Evolutionary conservation across 148 eudicot genomes (phyloP).

Genomic region (Rhododendron griersonianum): DNA sequence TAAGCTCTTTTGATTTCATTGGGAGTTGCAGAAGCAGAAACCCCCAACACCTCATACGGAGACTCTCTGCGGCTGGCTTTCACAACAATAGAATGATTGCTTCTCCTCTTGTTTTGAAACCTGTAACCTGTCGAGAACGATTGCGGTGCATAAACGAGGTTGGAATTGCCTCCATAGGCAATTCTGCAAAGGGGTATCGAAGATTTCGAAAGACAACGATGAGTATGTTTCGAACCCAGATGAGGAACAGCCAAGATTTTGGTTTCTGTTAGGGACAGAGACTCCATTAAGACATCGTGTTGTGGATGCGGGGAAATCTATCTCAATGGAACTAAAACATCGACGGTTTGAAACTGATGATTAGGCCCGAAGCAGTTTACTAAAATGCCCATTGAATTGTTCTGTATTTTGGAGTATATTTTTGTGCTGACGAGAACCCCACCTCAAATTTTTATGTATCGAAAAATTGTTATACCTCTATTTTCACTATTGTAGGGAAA

Average conservation of each 20-base stretch:
- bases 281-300: not conserved
- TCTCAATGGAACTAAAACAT: not conserved
- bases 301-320: not conserved
- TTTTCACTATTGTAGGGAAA: too few relatives aligned
- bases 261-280: slow-evolving; percentile 14
- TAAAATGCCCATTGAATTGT: not conserved
- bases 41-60: slow-evolving; percentile 90
- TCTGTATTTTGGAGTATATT: not conserved
- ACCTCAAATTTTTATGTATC: too few relatives aligned
- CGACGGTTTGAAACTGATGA: not conserved
- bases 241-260: slow-evolving; percentile 6
- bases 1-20: slow-evolving; percentile 92
- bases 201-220: slow-evolving; percentile 5
- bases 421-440: too few relatives aligned
- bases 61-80: slow-evolving; percentile 61
- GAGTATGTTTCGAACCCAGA: slow-evolving; percentile 3
- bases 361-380: not conserved
- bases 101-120: slow-evolving; percentile 7
- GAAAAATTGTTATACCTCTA: too few relatives aligned
- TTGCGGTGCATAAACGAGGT: not conserved
- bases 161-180: slow-evolving; percentile 30
- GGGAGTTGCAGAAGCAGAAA: slow-evolving; percentile 61
- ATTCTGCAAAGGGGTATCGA: slow-evolving; percentile 26
- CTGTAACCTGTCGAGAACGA: slow-evolving; percentile 13
- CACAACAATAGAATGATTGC: slow-evolving; percentile 9